Conservation (phyloP, 805 yeast species). For the Candida taoyuanica region DNA sequence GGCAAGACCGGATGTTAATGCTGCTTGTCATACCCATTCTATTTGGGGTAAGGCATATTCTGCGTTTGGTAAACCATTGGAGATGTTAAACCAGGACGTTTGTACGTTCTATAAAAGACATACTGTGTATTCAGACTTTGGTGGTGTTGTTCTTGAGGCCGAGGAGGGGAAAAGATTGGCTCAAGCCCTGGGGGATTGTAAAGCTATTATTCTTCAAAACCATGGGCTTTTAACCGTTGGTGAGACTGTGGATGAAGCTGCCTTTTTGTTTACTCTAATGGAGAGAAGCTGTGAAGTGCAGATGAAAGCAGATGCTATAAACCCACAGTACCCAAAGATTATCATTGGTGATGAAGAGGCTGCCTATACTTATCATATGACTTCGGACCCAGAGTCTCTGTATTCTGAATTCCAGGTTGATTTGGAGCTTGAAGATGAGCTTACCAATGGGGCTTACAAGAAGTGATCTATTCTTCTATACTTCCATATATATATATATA, state of each 20-base stretch:
- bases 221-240: slow-evolving; percentile 75
- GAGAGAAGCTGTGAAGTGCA: slow-evolving; percentile 66
- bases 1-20: slow-evolving; percentile 65
- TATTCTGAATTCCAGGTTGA: slow-evolving; percentile 76
- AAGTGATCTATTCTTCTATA: too few relatives aligned
- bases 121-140: slow-evolving; percentile 62
- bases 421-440: slow-evolving; percentile 42
- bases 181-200: slow-evolving; percentile 48
- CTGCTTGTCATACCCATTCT: slow-evolving; percentile 71
- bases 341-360: slow-evolving; percentile 60
- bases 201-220: slow-evolving; percentile 59
- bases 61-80: slow-evolving; percentile 60
- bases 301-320: slow-evolving; percentile 52
- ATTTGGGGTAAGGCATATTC: slow-evolving; percentile 61
- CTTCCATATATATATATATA: too few relatives aligned
- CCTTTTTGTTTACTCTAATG: slow-evolving; percentile 56
- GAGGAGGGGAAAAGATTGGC: slow-evolving; percentile 64
- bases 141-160: slow-evolving; percentile 71
- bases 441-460: slow-evolving; percentile 26
- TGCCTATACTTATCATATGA: slow-evolving; percentile 54
- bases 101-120: slow-evolving; percentile 65
- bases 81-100: slow-evolving; percentile 77
- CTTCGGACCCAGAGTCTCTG: slow-evolving; percentile 61
- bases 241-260: slow-evolving; percentile 68
- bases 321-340: slow-evolving; percentile 33